Evolutionary conservation across 1,139 yeast genomes (phyloP), one percentile per base, ranked within the genome.

Genomic region (Protomyces pachydermus): DNA sequence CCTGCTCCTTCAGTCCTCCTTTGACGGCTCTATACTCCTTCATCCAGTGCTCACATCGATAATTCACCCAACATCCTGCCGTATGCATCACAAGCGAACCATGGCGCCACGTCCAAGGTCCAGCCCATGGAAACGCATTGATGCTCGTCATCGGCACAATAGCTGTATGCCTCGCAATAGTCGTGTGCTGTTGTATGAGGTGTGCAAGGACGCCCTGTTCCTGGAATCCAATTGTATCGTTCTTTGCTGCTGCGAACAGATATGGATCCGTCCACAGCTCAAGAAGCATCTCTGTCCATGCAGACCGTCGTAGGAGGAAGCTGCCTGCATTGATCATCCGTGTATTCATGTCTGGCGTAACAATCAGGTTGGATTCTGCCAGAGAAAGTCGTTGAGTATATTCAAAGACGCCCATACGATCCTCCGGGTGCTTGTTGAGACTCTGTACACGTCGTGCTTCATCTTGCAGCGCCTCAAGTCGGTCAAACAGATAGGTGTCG

Each of bases 321-420:
- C 78, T 74, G 6, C 79, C 79, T 1, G 78, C 75, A 57, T 75
- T 76, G 37, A 76, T 63, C 48, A 42, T 18, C 10, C 25, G 20
- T 4, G 76, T 75, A 46, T 71, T 65, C 23, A 54, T 58, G 62
- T 71, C 73, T 51, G 71, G 72, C 8, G 70, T 62, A 34, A 71
- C 56, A 18, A 71, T 55, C 20, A 71, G n/a, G 58, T 71, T 71
- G 32, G 70, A 65, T 20, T 66, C 55, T 35, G 48, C 42, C 16
- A 37, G 14, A 12, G 42, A n/a, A 1, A 37, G 14, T 37, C 42
- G 14, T 12, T n/a, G 16, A n/a, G 16, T 12, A 1, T n/a, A n/a
- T 3, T 37, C 16, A n/a, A 37, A 37, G 14, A 37, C 16, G 42
- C 42, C 42, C 14, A 14, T n/a, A 1, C 16, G 4, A 28, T 28